Base-by-base conservation (phyloP, 2,329 filamentous ascomycete genomes). In the Fusarium sp. region DNA sequence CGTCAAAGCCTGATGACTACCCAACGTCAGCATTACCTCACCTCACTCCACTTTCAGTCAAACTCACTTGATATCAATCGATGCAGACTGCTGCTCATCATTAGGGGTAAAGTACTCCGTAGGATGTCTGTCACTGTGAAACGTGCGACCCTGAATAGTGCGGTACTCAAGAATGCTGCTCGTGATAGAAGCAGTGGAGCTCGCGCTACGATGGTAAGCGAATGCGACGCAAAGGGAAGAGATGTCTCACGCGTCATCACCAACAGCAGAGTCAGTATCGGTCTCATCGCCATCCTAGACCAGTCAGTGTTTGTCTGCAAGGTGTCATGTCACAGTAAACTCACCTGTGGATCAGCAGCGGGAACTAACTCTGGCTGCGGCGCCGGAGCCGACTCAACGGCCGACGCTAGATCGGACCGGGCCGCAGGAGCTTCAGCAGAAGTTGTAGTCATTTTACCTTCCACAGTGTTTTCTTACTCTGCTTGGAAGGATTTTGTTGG, bases 51-150 rank as follows among this genome's bases (percentile, higher is more conserved):
- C 1, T 0, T 2, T 2, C 5, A 8, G 2, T 6, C 7, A 8
- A 1, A 22, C 68, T 18, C 11, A 72, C 73, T 70, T 75, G 38
- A 75, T 75, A 29, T 75, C 73, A 14, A 75, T 74, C 22, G 73
- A 75, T 2, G 64, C 63, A 8, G 72, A 69, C 47, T 75, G 73
- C 51, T 73, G 69, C 22, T 75, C 69, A 22, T 75, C 73, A 16
- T 75, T 75, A 12, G 71, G 73, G 12, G 70, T 71, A 25, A 75
- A 73, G 45, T 75, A 75, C 42, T 75, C 73, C 0, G 63, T 72
- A 11, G 60, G 60, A 14, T 73, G 70, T n/a, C 60, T 51, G 6
- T 75, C 73, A 15, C 73, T 75, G 18, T 75, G 73, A 18, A 71
- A 73, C 0, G 73, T 75, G 2, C 73, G 69, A 7, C 73, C 73